Percentiles rank a stretch among this genome's conserved stretches.
Conservation (phyloP, 305 asterid genomes). For the Andrographis paniculata region DNA sequence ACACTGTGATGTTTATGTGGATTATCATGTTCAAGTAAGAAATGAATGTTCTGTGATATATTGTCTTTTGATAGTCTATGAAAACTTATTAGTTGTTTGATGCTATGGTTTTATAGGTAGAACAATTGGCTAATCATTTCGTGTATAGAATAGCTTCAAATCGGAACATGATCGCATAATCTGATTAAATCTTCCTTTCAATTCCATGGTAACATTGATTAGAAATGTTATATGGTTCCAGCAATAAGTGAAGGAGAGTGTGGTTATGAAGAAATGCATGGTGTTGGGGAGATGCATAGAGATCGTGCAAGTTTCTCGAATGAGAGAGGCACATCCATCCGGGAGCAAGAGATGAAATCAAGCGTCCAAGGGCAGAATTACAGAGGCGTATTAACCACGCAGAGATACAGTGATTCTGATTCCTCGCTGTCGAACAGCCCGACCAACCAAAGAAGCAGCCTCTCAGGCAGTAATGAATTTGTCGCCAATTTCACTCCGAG, state of each 20-base stretch:
- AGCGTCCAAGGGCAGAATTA: constrained; percentile 33
- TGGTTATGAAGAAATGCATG: constrained; percentile 28
- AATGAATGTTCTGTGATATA: too few relatives aligned
- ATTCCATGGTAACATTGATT: constrained; percentile 15
- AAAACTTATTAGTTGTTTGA: too few relatives aligned
- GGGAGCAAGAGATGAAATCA: constrained; percentile 32
- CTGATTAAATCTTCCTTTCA: not conserved
- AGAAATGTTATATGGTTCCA: constrained; percentile 17
- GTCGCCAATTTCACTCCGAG: constrained; percentile 39
- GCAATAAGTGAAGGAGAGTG: constrained; percentile 30
- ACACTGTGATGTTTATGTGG: too few relatives aligned
- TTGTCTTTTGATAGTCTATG: too few relatives aligned
- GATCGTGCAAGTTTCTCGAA: constrained; percentile 18
- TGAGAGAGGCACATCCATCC: constrained; percentile 18
- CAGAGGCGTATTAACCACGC: constrained; percentile 30
- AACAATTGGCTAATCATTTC: too few relatives aligned
- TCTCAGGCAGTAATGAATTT: constrained; percentile 31
- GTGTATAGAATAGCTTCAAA: too few relatives aligned
- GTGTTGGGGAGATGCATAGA: constrained; percentile 15
- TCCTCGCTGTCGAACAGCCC: constrained; percentile 64
- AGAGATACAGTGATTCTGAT: constrained; percentile 51
- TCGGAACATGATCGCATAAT: too few relatives aligned
- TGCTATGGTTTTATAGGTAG: too few relatives aligned
- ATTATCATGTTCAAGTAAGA: too few relatives aligned
- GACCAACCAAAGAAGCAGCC: constrained; percentile 41